Evolutionary conservation across 768 basidiomycete species (phyloP).

Genomic region (Boletus barrowsii): DNA sequence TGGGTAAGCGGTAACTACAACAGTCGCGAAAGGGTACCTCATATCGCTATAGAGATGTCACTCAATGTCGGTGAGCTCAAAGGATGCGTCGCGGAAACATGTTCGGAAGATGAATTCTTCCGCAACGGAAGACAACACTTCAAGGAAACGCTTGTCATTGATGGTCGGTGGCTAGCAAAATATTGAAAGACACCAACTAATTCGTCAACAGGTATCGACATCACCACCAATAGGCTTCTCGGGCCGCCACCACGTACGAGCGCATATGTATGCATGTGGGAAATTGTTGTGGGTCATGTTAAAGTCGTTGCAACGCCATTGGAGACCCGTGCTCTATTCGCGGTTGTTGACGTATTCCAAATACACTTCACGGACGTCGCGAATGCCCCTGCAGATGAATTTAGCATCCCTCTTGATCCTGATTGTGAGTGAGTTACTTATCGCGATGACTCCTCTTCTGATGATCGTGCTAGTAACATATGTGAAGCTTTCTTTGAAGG

Average conservation of each 20-base stretch:
- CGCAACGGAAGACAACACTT: slow-evolving; percentile 13
- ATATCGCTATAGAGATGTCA: slow-evolving; percentile 59
- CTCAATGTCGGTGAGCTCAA: slow-evolving; percentile 65
- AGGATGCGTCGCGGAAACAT: slow-evolving; percentile 48
- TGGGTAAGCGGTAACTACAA: slow-evolving; percentile 54
- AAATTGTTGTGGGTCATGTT: slow-evolving; percentile 67
- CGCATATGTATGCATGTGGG: slow-evolving; percentile 94
- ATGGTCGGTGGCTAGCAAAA: slow-evolving; percentile 34
- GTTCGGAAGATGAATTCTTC: slow-evolving; percentile 41
- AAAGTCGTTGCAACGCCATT: slow-evolving; percentile 54
- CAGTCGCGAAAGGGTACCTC: slow-evolving; percentile 1
- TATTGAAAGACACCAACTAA: not conserved
- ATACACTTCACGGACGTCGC: slow-evolving; percentile 70
- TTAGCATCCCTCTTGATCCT: slow-evolving; percentile 59
- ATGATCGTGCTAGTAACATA: slow-evolving; percentile 66
- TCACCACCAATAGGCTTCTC: slow-evolving; percentile 83
- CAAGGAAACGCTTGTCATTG: slow-evolving; percentile 45
- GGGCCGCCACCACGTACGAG: slow-evolving; percentile 82
- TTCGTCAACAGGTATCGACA: slow-evolving; percentile 55
- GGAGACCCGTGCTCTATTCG: slow-evolving; percentile 48
- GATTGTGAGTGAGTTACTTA: slow-evolving; percentile 56
- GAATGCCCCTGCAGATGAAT: slow-evolving; percentile 78
- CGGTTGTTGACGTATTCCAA: slow-evolving; percentile 56
- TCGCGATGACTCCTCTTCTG: not conserved
- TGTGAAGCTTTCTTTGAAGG: slow-evolving; percentile 59